Base-by-base conservation (phyloP, 1,284 basidiomycete genomes). In the Rhodofomes roseus region DNA sequence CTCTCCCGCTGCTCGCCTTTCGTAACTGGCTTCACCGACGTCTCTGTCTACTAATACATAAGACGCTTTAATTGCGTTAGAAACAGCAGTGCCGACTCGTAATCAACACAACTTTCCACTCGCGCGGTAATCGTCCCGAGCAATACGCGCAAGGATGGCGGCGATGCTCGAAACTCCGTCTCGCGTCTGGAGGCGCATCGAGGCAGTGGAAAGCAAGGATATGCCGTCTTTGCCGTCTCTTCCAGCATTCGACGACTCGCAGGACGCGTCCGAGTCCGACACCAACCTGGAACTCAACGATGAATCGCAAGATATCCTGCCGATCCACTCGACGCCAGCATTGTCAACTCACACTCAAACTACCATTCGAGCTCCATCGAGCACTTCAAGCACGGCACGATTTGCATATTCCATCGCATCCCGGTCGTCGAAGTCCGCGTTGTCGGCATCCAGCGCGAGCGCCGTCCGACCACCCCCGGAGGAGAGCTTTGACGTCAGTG, bases 211-310 rank as follows among this genome's bases (percentile, higher is more conserved):
- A 65, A 83, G 82, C 57, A 73, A 76, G 63, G 89, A 91, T 62
- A 87, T 92, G 78, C 87, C 90, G 7, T 92, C 90, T 40, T 74
- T 92, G 2, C 90, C 90, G 2, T 90, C 89, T 7, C 72, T 92
- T 7, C 87, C 89, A 14, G 76, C 66, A 1, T 84, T 89, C 66
- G 88, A 91, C 44, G 82, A 87, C 65, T 87, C 64, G 5, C 72
- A 68, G 16, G 63, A 63, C 22, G 56, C 44, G 20, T 61, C 67
- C 14, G 64, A 69, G 7, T 63, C 67, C 18, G 63, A 68, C 8
- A 63, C 63, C 4, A 66, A 61, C 7, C 51, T 60, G 8, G 65
- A 69, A 9, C 64, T 65, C 1, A 65, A 61, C 41, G 66, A 73
- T 31, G 69, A 71, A 40, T 70, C 73, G 58, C 70, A 74, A 50